Percentiles rank a stretch among this genome's conserved stretches.
Evolutionary conservation across 2,329 filamentous ascomycete species (phyloP).

Genomic region (Sclerotinia borealis): DNA sequence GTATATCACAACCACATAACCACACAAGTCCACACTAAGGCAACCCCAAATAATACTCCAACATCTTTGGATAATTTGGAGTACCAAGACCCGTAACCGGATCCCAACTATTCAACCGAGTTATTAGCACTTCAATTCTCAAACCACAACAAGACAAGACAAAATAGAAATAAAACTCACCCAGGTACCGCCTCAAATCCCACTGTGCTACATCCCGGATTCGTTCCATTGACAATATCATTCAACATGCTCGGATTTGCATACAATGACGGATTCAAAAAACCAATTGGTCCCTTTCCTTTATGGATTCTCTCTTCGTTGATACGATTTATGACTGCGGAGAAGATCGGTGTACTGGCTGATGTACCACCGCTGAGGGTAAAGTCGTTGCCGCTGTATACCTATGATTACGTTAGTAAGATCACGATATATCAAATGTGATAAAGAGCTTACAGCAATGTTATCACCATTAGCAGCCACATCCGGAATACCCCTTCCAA

Average conservation of each 20-base stretch:
- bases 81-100: slow-evolving; percentile 29
- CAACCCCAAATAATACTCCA: slow-evolving; percentile 22
- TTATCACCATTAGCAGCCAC: slow-evolving; percentile 31
- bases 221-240: slow-evolving; percentile 30
- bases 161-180: not conserved
- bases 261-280: slow-evolving; percentile 47
- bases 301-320: slow-evolving; percentile 44
- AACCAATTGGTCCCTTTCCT: slow-evolving; percentile 44
- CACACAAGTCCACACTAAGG: slow-evolving; percentile 12
- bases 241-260: slow-evolving; percentile 34
- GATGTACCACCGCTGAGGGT: slow-evolving; percentile 42
- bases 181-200: slow-evolving; percentile 30
- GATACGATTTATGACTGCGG: slow-evolving; percentile 42
- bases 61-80: slow-evolving; percentile 26
- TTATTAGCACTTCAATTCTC: not conserved
- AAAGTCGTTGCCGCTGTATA: slow-evolving; percentile 16
- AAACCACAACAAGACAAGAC: not conserved
- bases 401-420: not conserved
- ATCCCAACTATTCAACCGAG: slow-evolving; percentile 27
- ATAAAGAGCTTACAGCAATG: slow-evolving; percentile 22
- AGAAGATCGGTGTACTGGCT: slow-evolving; percentile 44
- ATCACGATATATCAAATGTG: not conserved
- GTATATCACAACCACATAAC: too few species aligned
- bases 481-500: slow-evolving; percentile 38
- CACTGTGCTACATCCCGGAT: slow-evolving; percentile 28